Evolutionary conservation across 495 filamentous ascomycete species (phyloP).

Genomic region (Aspergillus nidulans): DNA sequence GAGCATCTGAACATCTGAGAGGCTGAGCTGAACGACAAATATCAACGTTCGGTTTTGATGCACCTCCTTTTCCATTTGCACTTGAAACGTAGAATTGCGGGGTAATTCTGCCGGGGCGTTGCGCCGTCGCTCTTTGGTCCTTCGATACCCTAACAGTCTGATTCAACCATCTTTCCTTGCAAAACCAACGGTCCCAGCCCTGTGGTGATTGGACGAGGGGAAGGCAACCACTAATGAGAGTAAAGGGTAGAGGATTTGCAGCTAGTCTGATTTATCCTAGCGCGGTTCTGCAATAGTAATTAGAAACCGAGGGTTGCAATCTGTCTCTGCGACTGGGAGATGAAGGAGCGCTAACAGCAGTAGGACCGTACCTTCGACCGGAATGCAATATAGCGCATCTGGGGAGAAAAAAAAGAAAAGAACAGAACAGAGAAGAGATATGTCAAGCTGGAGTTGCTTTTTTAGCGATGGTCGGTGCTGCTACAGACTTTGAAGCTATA

Average conservation of each 20-base stretch:
- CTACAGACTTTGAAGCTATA: not conserved
- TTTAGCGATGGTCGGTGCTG: not conserved
- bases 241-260: conserved; percentile 12
- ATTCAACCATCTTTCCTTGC: conserved; percentile 3
- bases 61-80: not conserved
- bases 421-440: not conserved
- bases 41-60: not conserved
- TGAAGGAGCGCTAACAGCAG: conserved; percentile 7
- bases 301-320: not conserved
- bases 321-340: conserved; percentile 5
- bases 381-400: conserved; percentile 6
- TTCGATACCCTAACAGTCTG: not conserved
- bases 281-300: not conserved
- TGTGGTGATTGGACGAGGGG: conserved; percentile 6
- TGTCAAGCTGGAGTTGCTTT: conserved; percentile 2
- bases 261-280: conserved; percentile 8
- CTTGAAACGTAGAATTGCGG: not conserved
- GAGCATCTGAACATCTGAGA: not conserved
- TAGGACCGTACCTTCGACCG: not conserved
- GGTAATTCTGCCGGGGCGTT: conserved; percentile 2
- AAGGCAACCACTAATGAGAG: conserved; percentile 11
- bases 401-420: too few relatives aligned
- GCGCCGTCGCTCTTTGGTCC: not conserved
- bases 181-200: conserved; percentile 6
- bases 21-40: not conserved